Percentiles rank a stretch among this genome's conserved stretches.
phyloP scores from a whole-genome alignment of 495 filamentous ascomycete species.

The Rhypophila decipiens region DNA sequence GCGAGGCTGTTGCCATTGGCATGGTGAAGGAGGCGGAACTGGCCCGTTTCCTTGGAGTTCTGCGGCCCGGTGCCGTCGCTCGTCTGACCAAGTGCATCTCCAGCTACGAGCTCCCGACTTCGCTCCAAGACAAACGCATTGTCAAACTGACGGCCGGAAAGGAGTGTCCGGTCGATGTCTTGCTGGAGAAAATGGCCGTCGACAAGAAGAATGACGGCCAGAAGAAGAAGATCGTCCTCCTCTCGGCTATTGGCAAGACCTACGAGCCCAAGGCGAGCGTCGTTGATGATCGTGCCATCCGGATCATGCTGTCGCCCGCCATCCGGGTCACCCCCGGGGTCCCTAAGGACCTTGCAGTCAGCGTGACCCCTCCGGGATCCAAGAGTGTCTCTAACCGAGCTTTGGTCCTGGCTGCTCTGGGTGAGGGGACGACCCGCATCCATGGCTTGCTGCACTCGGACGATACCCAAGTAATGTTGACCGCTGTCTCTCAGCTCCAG shows the following conservation, averaged over 20 bases:
- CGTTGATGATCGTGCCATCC: slow-evolving; percentile 80
- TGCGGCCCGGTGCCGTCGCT: slow-evolving; percentile 80
- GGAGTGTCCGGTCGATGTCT: slow-evolving; percentile 80
- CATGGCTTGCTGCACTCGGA: slow-evolving; percentile 92
- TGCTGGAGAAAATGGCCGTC: slow-evolving; percentile 88
- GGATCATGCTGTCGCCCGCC: slow-evolving; percentile 75
- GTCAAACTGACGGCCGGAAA: slow-evolving; percentile 80
- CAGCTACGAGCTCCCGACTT: slow-evolving; percentile 88
- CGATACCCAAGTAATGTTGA: slow-evolving; percentile 95
- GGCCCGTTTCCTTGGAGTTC: slow-evolving; percentile 80
- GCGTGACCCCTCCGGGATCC: slow-evolving; percentile 85
- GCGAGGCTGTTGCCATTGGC: slow-evolving; percentile 91
- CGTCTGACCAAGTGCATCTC: slow-evolving; percentile 86
- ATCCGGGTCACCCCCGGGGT: slow-evolving; percentile 68
- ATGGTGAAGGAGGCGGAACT: slow-evolving; percentile 98
- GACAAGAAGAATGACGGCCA: slow-evolving; percentile 98
- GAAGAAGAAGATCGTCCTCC: slow-evolving; percentile 95
- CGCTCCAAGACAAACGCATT: slow-evolving; percentile 76
- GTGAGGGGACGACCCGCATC: slow-evolving; percentile 78
- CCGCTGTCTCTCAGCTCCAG: slow-evolving; percentile 71
- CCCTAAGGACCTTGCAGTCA: slow-evolving; percentile 53
- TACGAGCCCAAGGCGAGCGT: slow-evolving; percentile 80
- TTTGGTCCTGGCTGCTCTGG: slow-evolving; percentile 85
- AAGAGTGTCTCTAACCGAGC: slow-evolving; percentile 98
- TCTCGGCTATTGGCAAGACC: slow-evolving; percentile 83